A percentile compares a stretch with the other conserved stretches of the same genome.
These are phyloP conservation scores for Pleurotus pulmonarius DNA, from an alignment of 768 basidiomycete genomes.

Conservation along the genomic window DNA sequence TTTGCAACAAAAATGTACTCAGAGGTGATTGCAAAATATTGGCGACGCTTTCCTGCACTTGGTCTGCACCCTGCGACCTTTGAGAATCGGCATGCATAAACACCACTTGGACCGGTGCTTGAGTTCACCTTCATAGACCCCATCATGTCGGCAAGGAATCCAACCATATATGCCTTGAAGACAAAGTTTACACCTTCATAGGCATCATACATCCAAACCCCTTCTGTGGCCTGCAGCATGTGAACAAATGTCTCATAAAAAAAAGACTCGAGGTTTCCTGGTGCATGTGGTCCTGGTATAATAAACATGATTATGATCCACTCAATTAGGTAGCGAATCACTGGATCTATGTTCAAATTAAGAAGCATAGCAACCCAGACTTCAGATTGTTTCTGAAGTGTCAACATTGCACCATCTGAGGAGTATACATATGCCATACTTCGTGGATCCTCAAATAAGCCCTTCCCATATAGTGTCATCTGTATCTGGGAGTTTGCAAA, in stretches of 20 bases:
- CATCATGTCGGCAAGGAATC: conserved; percentile 22
- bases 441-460: conserved; percentile 18
- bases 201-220: conserved; percentile 30
- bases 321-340: conserved; percentile 15
- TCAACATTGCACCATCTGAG: conserved; percentile 26
- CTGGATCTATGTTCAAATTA: conserved; percentile 17
- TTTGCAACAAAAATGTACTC: conserved; percentile 26
- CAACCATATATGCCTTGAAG: conserved; percentile 13
- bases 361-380: conserved; percentile 20
- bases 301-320: conserved; percentile 19
- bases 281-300: conserved; percentile 23
- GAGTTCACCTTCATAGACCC: conserved; percentile 25
- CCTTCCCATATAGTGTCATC: background rate
- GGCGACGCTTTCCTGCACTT: no score
- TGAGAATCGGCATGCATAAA: conserved; percentile 19
- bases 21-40: no score
- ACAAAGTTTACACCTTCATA: conserved; percentile 19
- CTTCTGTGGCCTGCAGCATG: conserved; percentile 20
- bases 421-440: conserved; percentile 21
- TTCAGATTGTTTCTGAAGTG: conserved; percentile 27
- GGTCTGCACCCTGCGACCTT: no score
- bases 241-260: conserved; percentile 22
- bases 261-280: conserved; percentile 24
- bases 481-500: background rate
- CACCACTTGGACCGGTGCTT: conserved; percentile 23